Base-by-base conservation (phyloP, 164 flowering plant species). In the Houttuynia cordata region DNA sequence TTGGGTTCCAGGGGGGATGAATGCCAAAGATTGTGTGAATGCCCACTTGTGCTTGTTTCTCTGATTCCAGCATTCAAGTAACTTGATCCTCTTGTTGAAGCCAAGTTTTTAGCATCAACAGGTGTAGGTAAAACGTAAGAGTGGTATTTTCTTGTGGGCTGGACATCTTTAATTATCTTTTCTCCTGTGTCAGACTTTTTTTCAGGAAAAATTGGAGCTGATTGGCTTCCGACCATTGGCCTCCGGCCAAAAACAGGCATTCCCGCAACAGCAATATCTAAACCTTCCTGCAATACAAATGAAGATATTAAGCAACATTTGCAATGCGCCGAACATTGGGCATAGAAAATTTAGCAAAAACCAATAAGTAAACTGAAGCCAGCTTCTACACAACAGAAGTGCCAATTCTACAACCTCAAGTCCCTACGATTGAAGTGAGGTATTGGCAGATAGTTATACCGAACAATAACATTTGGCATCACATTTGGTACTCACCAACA, bases 41-140 rank as follows among this genome's bases (percentile, higher is more conserved):
- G 68, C 47, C 77, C 81, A 62, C 61, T 62, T 41, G 60, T 47
- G 68, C 71, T 78, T 57, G 68, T 52, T 45, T 60, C 72, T 51
- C 70, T 69, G 57, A 71, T 41, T 13, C 66, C 72, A 53, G 77
- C 64, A 62, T 18, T 63, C 40, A 71, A 67, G 68, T 65, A 72
- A 65, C 63, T 67, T 55, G 75, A 54, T 23, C 18, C 64, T 68
- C 69, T 69, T 24, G 79, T 23, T 56, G 76, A 58, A 45, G 24
- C 42, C 63, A 83, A 64, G 65, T 71, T 65, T 69, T 78, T 91
- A 49, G 86, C 65, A 74, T 81, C 88, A 60, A 24, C 64, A 47
- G 98, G 98, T 10, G 89, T 92, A 40, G 98, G 98, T 7, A 92
- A 70, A n/a, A 78, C 93, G 71, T 92, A 92, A 0, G 98, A 68